phyloP scores from a whole-genome alignment of 176 grass and related monocot species.

The Areca catechu region DNA sequence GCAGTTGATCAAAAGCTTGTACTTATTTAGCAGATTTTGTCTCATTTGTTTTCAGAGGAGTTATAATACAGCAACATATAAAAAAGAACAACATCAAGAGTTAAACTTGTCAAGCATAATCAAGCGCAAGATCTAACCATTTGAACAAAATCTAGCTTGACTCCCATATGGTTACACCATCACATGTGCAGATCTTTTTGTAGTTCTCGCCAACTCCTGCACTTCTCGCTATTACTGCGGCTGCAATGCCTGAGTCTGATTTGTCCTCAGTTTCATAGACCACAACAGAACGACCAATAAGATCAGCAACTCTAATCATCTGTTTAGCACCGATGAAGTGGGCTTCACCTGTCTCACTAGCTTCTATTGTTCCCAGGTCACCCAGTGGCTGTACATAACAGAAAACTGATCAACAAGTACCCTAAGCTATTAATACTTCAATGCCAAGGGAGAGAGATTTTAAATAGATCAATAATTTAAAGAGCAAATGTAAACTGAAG shows the following conservation, averaged over 20 bases:
- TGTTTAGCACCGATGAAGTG: conserved; percentile 61
- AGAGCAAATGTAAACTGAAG: no score
- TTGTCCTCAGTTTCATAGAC: conserved; percentile 53
- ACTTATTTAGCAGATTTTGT: no score
- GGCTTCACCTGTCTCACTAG: conserved; percentile 41
- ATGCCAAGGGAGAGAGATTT: no score
- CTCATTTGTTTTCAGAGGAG: no score
- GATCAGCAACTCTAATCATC: conserved; percentile 57
- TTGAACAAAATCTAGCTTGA: conserved; percentile 41
- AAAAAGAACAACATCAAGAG: no score
- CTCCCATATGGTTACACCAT: conserved; percentile 97
- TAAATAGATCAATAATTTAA: no score
- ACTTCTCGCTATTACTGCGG: conserved; percentile 74
- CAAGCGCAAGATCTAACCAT: conserved; percentile 2
- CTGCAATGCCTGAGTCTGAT: conserved; percentile 54
- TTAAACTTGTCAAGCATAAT: no score
- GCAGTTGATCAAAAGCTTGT: no score
- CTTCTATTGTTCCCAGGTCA: conserved; percentile 95
- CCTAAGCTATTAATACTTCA: no score
- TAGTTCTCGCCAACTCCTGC: conserved; percentile 89
- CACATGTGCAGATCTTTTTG: conserved; percentile 92
- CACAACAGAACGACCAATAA: conserved; percentile 79
- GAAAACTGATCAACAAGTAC: neutral
- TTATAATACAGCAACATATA: no score
- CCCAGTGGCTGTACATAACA: conserved; percentile 46